phyloP scores from a whole-genome alignment of 2,329 filamentous ascomycete genomes.

The Calonectria naviculata region DNA sequence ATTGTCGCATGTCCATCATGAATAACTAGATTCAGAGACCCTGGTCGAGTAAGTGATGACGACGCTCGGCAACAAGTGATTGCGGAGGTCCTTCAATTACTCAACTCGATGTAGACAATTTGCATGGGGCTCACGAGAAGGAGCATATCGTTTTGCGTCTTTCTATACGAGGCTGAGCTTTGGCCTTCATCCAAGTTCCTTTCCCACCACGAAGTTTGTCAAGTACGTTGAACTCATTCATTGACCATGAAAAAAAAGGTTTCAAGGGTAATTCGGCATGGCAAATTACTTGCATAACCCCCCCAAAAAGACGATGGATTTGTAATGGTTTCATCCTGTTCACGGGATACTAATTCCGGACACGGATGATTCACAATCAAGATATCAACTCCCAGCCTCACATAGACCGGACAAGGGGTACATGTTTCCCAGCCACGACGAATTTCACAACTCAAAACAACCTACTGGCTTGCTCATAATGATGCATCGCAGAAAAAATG shows the following conservation, averaged over 20 bases:
- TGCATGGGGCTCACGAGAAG: neutral
- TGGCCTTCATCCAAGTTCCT: neutral
- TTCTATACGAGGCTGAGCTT: slow-evolving; percentile 3
- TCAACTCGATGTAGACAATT: neutral
- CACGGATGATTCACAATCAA: neutral
- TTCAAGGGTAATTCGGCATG: neutral
- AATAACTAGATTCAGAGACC: neutral
- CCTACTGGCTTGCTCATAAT: neutral
- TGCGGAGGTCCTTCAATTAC: neutral
- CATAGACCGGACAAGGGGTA: neutral
- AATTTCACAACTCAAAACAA: neutral
- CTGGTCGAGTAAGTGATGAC: too few relatives aligned
- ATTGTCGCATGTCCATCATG: neutral
- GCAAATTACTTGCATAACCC: neutral
- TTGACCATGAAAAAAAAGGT: neutral
- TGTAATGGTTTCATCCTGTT: neutral
- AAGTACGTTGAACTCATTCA: neutral
- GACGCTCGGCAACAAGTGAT: neutral
- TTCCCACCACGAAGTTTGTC: neutral
- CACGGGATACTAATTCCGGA: neutral
- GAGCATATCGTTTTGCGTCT: neutral
- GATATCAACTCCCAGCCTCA: neutral
- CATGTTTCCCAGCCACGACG: neutral
- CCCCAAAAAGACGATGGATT: neutral
- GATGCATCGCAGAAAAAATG: neutral